These are phyloP conservation scores for Ceratobasidium sp. DNA, from an alignment of 1,284 basidiomycete species.

Conservation along the genomic window DNA sequence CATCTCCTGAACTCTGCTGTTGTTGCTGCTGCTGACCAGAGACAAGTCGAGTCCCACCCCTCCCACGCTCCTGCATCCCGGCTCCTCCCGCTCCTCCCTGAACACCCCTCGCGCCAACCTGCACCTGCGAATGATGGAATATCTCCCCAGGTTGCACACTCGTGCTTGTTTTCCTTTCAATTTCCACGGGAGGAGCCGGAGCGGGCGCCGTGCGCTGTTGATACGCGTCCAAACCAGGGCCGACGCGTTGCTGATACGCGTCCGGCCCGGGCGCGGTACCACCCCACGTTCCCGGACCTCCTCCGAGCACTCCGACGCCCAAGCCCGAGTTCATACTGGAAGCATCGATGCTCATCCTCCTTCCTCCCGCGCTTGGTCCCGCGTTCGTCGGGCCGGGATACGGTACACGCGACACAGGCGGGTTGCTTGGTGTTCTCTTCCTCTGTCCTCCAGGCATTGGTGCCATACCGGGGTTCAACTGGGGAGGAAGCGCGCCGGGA, in stretches of 20 bases:
- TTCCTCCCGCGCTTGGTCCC: not conserved
- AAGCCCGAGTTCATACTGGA: not conserved
- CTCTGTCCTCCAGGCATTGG: not conserved
- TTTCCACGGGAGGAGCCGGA: not conserved
- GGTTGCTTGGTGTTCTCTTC: constrained; percentile 36
- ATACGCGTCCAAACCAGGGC: too few species aligned
- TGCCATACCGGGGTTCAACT: constrained; percentile 7
- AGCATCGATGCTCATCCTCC: constrained; percentile 14
- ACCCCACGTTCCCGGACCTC: constrained; percentile 44
- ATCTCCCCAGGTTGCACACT: constrained; percentile 40
- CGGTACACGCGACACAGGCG: constrained; percentile 37
- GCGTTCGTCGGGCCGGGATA: constrained; percentile 6
- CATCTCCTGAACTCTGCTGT: not conserved
- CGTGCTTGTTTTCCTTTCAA: not conserved
- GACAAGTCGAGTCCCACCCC: too few species aligned
- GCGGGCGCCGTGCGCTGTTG: not conserved
- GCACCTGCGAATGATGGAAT: constrained; percentile 22
- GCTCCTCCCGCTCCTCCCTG: too few species aligned
- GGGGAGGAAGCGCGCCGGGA: constrained; percentile 25
- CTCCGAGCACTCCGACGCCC: not conserved
- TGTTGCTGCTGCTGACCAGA: not conserved
- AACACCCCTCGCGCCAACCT: too few species aligned
- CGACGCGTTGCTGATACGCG: not conserved
- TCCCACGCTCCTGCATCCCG: too few species aligned
- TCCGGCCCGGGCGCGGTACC: constrained; percentile 17